Evolutionary conservation across 2,329 filamentous ascomycete species (phyloP), one percentile per base, ranked within the genome.

Genomic region (Pseudogymnoascus sp.): DNA sequence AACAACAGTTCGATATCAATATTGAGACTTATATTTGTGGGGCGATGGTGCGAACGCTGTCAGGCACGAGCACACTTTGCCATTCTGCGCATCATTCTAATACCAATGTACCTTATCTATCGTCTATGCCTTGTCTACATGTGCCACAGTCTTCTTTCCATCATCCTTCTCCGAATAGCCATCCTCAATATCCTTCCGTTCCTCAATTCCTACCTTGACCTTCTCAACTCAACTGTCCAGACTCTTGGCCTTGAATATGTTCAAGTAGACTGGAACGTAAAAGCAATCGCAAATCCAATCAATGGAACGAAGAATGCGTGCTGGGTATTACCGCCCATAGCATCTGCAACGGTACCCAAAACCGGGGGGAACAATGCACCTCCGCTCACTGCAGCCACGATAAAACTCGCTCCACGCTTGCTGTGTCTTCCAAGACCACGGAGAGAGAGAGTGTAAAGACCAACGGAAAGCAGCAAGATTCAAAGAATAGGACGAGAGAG

Each of bases 281-380:
- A 41, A n/a, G 53, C 65, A 40, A 68, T 63, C 10, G 62, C 63
- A 60, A 70, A 70, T 14, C 68, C 68, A 53, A 53, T 53, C 16
- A 53, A 35, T 40, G n/a, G 50, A 22, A 22, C 22, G 63, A 69
- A 67, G 63, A 69, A 69, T 8, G 69, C 68, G 43, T 67, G 61
- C 35, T 69, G 68, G 4, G 68, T 38, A 38, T 38, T 38, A 2
- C 35, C 35, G 38, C 26, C 62, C n/a, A 60, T 31, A 19, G 53
- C 16, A 46, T 92, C 89, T 5, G 87, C 84, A 1, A 86, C 87
- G 11, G 80, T 82, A 38, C 88, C 89, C 1, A 87, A 81, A 38
- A 92, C 77, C 0, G 89, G 86, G 0, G 89, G 89, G 4, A 92
- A 87, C 26, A 83, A 81, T 2, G 89, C 89, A 31, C 79, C 80